Conservation (phyloP, 371 early-diverging fungal genomes). For the Zopfochytrium polystomum region DNA sequence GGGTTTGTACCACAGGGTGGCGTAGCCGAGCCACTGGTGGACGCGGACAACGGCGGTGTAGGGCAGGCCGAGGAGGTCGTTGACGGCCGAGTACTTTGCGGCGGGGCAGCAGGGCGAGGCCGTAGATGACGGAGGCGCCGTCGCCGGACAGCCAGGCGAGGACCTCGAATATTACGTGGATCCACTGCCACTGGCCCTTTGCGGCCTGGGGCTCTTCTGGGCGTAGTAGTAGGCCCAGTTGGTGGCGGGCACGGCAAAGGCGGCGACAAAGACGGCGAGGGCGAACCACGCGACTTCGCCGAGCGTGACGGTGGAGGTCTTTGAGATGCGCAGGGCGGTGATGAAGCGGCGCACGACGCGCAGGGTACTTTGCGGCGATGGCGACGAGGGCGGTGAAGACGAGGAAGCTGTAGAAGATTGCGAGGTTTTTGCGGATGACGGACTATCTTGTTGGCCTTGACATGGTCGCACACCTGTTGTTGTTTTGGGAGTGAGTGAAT, state of each 20-base stretch:
- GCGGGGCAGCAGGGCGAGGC: constrained; percentile 17
- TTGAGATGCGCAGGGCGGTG: neutral
- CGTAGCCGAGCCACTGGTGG: constrained; percentile 19
- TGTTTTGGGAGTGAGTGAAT: no score
- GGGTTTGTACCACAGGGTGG: neutral
- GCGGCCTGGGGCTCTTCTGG: neutral
- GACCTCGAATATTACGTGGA: neutral
- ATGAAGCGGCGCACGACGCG: neutral
- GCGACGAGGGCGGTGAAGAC: constrained; percentile 9
- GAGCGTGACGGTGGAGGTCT: neutral
- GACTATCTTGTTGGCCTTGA: neutral
- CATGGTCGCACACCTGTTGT: constrained; percentile 15
- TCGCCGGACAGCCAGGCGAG: constrained; percentile 7
- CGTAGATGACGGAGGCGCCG: constrained; percentile 6
- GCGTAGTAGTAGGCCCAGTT: constrained; percentile 3
- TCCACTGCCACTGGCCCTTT: neutral
- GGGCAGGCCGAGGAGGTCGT: constrained; percentile 11
- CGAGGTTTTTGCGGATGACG: neutral
- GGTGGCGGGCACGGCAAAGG: constrained; percentile 10
- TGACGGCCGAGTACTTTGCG: constrained; percentile 13
- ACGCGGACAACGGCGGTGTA: constrained; percentile 16
- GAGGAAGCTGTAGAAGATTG: constrained; percentile 12
- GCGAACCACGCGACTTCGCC: constrained; percentile 9
- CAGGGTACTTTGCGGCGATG: constrained; percentile 1
- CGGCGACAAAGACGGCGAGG: neutral